These are phyloP conservation scores for Erysiphe pulchra DNA, from an alignment of 2,329 filamentous ascomycete species.

Conservation along the genomic window DNA sequence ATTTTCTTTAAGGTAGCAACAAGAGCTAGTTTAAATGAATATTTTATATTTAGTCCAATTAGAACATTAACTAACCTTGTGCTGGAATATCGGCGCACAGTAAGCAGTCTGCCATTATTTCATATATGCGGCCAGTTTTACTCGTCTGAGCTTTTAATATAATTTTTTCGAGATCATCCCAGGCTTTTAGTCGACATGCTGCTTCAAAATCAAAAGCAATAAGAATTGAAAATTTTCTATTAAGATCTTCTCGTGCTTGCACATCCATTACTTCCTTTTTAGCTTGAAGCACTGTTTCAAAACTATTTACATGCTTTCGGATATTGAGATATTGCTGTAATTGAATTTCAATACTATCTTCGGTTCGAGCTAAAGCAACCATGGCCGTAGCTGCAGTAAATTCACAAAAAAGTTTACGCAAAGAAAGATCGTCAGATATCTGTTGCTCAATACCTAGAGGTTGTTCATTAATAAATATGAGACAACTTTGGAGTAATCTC, in stretches of 20 bases:
- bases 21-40: conserved; percentile 16
- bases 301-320: conserved; percentile 32
- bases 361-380: conserved; percentile 24
- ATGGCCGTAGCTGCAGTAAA: conserved; percentile 34
- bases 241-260: conserved; percentile 24
- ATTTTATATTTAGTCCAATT: neutral
- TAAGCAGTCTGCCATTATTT: conserved; percentile 40
- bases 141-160: conserved; percentile 25
- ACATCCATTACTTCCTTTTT: conserved; percentile 18
- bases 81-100: conserved; percentile 26
- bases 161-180: conserved; percentile 36
- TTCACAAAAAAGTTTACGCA: conserved; percentile 42
- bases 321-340: conserved; percentile 35
- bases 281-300: conserved; percentile 22
- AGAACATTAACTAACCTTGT: conserved; percentile 17
- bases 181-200: conserved; percentile 36
- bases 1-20: conserved; percentile 32
- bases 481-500: conserved; percentile 27
- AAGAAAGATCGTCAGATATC: conserved; percentile 21
- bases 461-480: conserved; percentile 25
- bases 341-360: conserved; percentile 23
- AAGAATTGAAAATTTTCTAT: conserved; percentile 36
- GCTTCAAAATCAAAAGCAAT: conserved; percentile 62
- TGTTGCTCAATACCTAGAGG: conserved; percentile 20
- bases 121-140: conserved; percentile 22